A percentile compares a stretch with the other conserved stretches of the same genome.
Evolutionary conservation across 176 grass and related monocot species (phyloP).

Genomic region (Phoenix dactylifera): DNA sequence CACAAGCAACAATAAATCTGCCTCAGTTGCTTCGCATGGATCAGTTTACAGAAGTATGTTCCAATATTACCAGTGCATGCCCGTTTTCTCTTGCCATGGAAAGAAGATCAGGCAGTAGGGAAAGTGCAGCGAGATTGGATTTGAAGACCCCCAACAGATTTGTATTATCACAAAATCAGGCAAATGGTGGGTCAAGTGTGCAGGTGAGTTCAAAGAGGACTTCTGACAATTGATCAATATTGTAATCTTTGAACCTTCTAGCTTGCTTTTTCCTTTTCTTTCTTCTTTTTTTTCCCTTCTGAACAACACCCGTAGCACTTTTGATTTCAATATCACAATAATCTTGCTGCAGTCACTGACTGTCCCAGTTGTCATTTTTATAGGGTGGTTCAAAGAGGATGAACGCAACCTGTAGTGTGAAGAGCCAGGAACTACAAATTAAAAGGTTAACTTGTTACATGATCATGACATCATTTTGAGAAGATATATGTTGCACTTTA

Average conservation of each 20-base stretch:
- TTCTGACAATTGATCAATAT: no score
- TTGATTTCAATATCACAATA: neutral
- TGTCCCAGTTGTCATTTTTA: conserved; percentile 4
- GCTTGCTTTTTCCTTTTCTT: neutral
- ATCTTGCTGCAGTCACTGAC: conserved; percentile 3
- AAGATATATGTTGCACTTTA: no score
- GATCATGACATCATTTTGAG: no score
- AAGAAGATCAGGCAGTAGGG: conserved; percentile 22
- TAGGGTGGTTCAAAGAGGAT: conserved; percentile 41
- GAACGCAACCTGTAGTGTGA: conserved; percentile 29
- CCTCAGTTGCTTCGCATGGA: conserved; percentile 16
- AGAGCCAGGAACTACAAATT: conserved; percentile 33
- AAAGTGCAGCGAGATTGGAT: conserved; percentile 26
- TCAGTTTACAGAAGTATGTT: conserved; percentile 24
- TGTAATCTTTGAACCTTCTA: no score
- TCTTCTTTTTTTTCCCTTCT: neutral
- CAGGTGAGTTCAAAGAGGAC: conserved; percentile 21
- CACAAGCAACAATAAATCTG: conserved; percentile 30
- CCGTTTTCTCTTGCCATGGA: conserved; percentile 42
- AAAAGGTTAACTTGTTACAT: conserved; percentile 42
- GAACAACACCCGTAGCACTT: no score
- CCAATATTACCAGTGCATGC: conserved; percentile 9
- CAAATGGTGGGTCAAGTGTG: conserved; percentile 11
- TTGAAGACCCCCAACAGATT: conserved; percentile 22
- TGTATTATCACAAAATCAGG: conserved; percentile 13